Evolutionary conservation across 2,329 filamentous ascomycete genomes (phyloP), one percentile per base, ranked within the genome.

Genomic region (Clonostachys byssicola): DNA sequence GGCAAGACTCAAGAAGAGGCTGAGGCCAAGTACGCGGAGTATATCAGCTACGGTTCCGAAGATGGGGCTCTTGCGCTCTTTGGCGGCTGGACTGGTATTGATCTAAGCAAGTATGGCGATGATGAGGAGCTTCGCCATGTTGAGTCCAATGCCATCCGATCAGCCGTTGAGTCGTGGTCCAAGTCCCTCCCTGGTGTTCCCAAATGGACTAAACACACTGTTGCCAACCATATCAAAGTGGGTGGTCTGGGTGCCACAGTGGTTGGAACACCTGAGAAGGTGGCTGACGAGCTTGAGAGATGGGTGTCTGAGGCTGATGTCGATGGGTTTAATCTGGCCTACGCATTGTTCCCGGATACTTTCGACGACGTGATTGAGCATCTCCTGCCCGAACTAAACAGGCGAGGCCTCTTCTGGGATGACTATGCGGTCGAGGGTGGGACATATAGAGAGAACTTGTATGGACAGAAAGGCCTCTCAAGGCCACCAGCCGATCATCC

Each of bases 141-240:
- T 7, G 63, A 64, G 8, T 61, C 64, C 3, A 66, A 68, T 3
- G 66, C 64, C 3, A 67, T 75, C 9, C 66, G 68, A 9, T 48
- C 48, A 17, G 51, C 53, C 33, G 47, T 55, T 1, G 41, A 45
- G 30, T 49, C 39, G 4, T 56, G 53, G 51, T 45, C 43, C 6
- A 46, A 43, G 0, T 51, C 49, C 12, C 51, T 52, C 1, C 50
- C 46, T 12, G 47, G 52, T 3, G 44, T 46, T 17, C 43, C 52
- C 0, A 75, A 70, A 1, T 83, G 77, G 72, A 81, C 80, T 58
- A 81, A 82, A 54, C 62, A 58, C 1, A 72, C 76, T 48, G 77
- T 77, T 1, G 76, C 79, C 34, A 75, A 80, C 50, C 80, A 80
- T 52, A 60, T 81, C 30, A 59, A 72, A 1, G 70, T 78, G 20